phyloP scores from a whole-genome alignment of 208 protist genomes.

The Crithidia sp. region DNA sequence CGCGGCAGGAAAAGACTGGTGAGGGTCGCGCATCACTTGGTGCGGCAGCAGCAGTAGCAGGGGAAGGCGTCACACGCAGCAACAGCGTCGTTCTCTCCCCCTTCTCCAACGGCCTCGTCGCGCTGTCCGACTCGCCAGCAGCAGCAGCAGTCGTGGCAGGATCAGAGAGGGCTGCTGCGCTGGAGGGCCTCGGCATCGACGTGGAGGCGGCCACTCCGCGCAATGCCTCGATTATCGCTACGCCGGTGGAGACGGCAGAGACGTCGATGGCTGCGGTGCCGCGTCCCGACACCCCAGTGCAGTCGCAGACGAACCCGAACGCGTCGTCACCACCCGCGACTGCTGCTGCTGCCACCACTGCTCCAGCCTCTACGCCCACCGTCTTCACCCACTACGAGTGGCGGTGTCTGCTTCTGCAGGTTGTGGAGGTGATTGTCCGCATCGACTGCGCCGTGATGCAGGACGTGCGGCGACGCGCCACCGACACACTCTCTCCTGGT shows the following conservation, averaged over 20 bases:
- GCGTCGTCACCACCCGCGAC: too few species aligned
- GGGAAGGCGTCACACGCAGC: constrained; percentile 10
- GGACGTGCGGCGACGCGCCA: constrained; percentile 21
- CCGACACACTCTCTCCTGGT: constrained; percentile 6
- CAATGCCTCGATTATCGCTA: constrained; percentile 12
- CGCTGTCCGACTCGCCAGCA: background rate
- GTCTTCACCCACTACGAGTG: constrained; percentile 48
- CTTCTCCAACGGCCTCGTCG: background rate
- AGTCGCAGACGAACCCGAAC: too few species aligned
- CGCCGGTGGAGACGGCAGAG: background rate
- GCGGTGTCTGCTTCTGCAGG: constrained; percentile 50
- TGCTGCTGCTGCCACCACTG: background rate
- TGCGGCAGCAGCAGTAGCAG: too few species aligned
- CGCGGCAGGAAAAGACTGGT: constrained; percentile 3
- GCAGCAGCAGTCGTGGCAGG: background rate
- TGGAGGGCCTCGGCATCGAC: constrained; percentile 5
- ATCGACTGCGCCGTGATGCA: constrained; percentile 49
- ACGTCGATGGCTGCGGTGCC: constrained; percentile 4
- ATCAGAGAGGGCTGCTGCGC: background rate
- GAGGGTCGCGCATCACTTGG: constrained; percentile 5
- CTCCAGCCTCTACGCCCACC: background rate
- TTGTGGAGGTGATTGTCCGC: constrained; percentile 59
- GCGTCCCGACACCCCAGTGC: background rate
- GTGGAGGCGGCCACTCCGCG: constrained; percentile 5
- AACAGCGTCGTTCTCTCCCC: constrained; percentile 21